phyloP scores from a whole-genome alignment of 495 filamentous ascomycete species.

The Tirmania nivea region DNA sequence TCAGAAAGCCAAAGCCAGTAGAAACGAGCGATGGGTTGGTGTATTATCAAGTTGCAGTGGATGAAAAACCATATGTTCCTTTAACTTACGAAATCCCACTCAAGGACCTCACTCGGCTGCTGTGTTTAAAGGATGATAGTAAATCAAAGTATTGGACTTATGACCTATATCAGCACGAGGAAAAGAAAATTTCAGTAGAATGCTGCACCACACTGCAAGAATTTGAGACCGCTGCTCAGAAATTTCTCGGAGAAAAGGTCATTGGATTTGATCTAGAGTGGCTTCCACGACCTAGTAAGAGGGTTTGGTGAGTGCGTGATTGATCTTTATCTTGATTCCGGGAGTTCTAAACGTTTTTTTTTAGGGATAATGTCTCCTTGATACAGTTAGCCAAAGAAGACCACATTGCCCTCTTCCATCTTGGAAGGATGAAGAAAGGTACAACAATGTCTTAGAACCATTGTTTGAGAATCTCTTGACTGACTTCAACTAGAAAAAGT shows the following conservation, averaged over 20 bases:
- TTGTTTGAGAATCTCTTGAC: not conserved
- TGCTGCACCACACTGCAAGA: constrained; percentile 48
- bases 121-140: not conserved
- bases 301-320: not conserved
- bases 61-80: constrained; percentile 7
- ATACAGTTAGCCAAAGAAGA: constrained; percentile 62
- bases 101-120: not conserved
- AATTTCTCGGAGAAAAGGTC: constrained; percentile 46
- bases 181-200: constrained; percentile 38
- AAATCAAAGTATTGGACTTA: constrained; percentile 39
- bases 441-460: not conserved
- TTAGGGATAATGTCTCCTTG: constrained; percentile 46
- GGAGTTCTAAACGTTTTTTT: not conserved
- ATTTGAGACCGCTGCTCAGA: constrained; percentile 41
- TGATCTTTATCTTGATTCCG: too few species aligned
- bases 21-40: not conserved
- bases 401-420: constrained; percentile 63
- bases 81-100: constrained; percentile 10
- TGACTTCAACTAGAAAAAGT: constrained; percentile 28
- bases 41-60: not conserved
- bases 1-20: not conserved
- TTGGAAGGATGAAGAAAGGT: constrained; percentile 26
- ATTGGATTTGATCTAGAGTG: constrained; percentile 81
- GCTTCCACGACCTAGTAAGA: constrained; percentile 22
- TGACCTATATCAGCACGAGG: constrained; percentile 33